Evolutionary conservation across 2,329 filamentous ascomycete species (phyloP).

Genomic region (Elsinoe australis): DNA sequence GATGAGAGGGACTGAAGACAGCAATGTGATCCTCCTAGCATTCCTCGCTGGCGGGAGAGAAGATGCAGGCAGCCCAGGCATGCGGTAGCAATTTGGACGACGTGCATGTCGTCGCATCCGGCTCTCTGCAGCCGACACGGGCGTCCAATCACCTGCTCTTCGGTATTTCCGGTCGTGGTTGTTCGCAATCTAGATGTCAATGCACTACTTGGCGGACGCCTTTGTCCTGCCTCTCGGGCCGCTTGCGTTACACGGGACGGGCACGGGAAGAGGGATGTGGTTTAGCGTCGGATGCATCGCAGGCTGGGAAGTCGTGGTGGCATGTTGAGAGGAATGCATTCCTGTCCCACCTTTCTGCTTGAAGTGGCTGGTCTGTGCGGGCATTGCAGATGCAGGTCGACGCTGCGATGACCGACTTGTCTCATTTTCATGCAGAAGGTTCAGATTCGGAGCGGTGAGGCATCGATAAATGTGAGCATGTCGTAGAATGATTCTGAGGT

Average conservation of each 20-base stretch:
- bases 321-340: slow-evolving; percentile 9
- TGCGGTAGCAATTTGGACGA: slow-evolving; percentile 8
- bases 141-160: slow-evolving; percentile 8
- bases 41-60: neutral
- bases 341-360: slow-evolving; percentile 2
- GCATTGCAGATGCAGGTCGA: neutral
- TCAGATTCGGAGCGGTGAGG: too few relatives aligned
- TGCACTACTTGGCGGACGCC: neutral
- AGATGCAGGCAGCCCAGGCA: neutral
- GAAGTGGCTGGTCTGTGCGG: slow-evolving; percentile 2
- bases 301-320: neutral
- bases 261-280: slow-evolving; percentile 4
- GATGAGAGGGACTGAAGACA: too few relatives aligned
- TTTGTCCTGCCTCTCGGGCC: slow-evolving; percentile 3
- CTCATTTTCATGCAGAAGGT: too few relatives aligned
- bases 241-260: slow-evolving; percentile 10
- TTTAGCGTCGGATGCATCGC: slow-evolving; percentile 2
- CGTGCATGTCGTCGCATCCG: slow-evolving; percentile 12
- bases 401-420: too few relatives aligned
- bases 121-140: neutral
- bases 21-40: slow-evolving; percentile 6
- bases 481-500: too few relatives aligned
- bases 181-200: neutral
- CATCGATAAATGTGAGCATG: too few relatives aligned
- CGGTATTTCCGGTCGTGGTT: slow-evolving; percentile 7